Evolutionary conservation across 2,329 filamentous ascomycete genomes (phyloP), one percentile per base, ranked within the genome.

Genomic region (Zymoseptoria ardabiliae): DNA sequence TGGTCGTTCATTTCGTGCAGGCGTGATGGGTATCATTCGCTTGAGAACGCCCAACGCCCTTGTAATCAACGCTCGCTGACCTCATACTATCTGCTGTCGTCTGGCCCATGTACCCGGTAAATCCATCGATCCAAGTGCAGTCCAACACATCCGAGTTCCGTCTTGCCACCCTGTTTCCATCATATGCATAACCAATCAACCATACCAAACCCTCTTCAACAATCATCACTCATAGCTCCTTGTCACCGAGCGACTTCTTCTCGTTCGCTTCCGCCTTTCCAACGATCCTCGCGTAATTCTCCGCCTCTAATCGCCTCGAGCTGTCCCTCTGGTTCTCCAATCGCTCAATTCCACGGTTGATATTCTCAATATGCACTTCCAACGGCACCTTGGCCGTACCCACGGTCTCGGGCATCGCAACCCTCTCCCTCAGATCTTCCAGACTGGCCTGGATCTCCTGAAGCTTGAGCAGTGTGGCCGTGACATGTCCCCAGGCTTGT

Each of bases 361-460:
- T 91, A 58, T 85, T 86, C 65, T 90, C 85, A 49, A 94, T 85
- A 69, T 94, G 89, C 50, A 90, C 85, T 55, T 82, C 81, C 4
- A 94, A 76, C 2, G 89, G 88, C 9, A 90, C 78, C 3, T 74
- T 72, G 7, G 76, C 75, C 23, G 78, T 80, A 1, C 80, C 80
- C 10, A 85, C 67, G 9, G 87, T 72, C 63, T 85, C 85, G 0
- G 89, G 88, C 58, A 82, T 81, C 0, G 83, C 85, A 9, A 92
- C 87, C 5, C 86, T 78, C 61, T 91, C 87, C 21, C 88, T 78
- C 65, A 95, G 72, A 67, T 91, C 87, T 64, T 86, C 85, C 11
- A 95, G 75, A 51, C 85, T 85, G 1, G 84, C 81, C 65, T 86
- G 82, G 62, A 94, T 93, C 58, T 83, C 83, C 72, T 90, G 83